Base-by-base conservation (phyloP, 225 moss, liverwort and hornwort species). In the Marchantia polymorpha region DNA sequence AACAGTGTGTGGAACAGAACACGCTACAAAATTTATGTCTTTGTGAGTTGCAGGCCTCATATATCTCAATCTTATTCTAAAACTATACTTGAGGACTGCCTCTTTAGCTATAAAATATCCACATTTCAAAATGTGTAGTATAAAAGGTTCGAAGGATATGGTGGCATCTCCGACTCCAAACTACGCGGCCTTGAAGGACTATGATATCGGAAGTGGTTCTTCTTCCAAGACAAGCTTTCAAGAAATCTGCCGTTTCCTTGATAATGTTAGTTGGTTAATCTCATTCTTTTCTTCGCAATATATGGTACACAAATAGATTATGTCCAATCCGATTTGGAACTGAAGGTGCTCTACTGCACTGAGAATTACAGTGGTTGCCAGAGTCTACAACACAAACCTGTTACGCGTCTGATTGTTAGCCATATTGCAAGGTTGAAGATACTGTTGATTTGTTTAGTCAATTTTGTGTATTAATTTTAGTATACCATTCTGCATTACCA, bases 191-290 rank as follows among this genome's bases (percentile, higher is more conserved):
- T 12, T 52, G 49, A 59, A 48, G 72, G 77, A 77, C 39, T 48
- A 73, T 31, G 80, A 83, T 13, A 58, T 61, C 46, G 52, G 29
- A 52, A 69, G 23, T 53, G 75, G 6, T 5, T 48, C 66, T 47
- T 10, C 67, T 50, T 76, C 67, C 23, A 76, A 79, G n/a, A 31
- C 19, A 73, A 59, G 13, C 53, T 60, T 86, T n/a, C 64, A 83
- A 68, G 77, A 77, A 46, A 47, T 86, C 16, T 70, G 77, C 61
- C 73, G 58, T 13, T 83, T 74, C 49, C 78, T 86, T 0, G 51
- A 74, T 0, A 76, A 77, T 60, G 80, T 86, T 68, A 79, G 78
- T 75, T 51, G 0, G 20, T 13, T 69, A 39, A 39, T 39, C 39
- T 39, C 3, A 2, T 39, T 39, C 5, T 39, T 5, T 39, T 39